These are phyloP conservation scores for Ogataea parapolymorpha DNA, from an alignment of 805 yeast genomes.

Conservation along the genomic window DNA sequence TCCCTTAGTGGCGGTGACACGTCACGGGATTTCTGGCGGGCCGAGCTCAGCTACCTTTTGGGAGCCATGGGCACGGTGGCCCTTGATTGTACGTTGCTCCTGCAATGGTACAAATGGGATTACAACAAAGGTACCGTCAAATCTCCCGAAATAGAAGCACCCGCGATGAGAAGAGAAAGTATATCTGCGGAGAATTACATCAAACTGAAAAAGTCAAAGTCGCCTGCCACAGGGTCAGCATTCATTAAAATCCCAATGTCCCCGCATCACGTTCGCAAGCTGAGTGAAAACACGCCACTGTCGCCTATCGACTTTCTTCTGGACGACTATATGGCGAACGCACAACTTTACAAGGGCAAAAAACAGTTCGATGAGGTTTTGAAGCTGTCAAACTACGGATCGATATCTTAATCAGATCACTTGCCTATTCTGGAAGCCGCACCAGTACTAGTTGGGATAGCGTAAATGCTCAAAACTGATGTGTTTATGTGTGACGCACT, in stretches of 20 bases:
- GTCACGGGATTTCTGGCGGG: slow-evolving; percentile 38
- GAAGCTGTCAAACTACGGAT: slow-evolving; percentile 10
- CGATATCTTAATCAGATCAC: slow-evolving; percentile 2
- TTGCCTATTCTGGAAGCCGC: slow-evolving; percentile 3
- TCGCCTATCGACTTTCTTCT: slow-evolving; percentile 36
- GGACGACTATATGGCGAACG: slow-evolving; percentile 25
- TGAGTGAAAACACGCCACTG: slow-evolving; percentile 33
- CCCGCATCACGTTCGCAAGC: slow-evolving; percentile 30
- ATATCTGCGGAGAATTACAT: slow-evolving; percentile 5
- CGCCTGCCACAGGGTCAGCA: slow-evolving; percentile 14
- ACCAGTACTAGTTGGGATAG: slow-evolving; percentile 1
- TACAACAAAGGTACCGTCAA: slow-evolving; percentile 4
- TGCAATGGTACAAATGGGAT: slow-evolving; percentile 40
- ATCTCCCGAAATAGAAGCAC: not conserved
- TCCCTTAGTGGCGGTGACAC: slow-evolving; percentile 35
- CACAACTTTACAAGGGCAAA: slow-evolving; percentile 1
- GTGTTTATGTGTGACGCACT: slow-evolving; percentile 1
- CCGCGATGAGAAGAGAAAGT: slow-evolving; percentile 1
- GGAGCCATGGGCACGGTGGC: slow-evolving; percentile 53
- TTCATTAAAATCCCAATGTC: slow-evolving; percentile 28
- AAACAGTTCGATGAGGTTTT: slow-evolving; percentile 3
- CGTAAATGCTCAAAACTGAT: not conserved
- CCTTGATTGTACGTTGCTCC: slow-evolving; percentile 43
- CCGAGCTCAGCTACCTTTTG: slow-evolving; percentile 39
- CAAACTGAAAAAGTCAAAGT: slow-evolving; percentile 4